Base-by-base conservation (phyloP, 2,329 filamentous ascomycete genomes). In the Epicoccum nigrum region DNA sequence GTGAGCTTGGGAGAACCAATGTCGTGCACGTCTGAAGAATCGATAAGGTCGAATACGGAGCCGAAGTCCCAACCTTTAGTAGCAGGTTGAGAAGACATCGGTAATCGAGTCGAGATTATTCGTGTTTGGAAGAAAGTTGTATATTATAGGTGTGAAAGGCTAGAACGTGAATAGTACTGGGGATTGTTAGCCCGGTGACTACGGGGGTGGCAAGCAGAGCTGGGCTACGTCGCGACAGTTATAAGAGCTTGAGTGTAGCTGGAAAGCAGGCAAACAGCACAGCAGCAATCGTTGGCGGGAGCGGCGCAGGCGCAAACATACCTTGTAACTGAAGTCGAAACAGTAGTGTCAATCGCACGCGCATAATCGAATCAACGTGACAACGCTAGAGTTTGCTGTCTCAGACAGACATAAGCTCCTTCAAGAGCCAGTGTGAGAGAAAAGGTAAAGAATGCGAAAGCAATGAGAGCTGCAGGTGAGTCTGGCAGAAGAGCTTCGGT, bases 11-110 rank as follows among this genome's bases (percentile, higher is more conserved):
- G 64, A 7, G 65, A 65, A 13, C 55, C 54, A 20, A 62, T 48
- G 34, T 65, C 45, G 31, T 63, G 58, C 28, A 54, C 47, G 40
- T 66, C 60, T 16, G 62, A 64, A 12, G 51, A 54, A 30, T 65
- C 66, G 58, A 77, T 70, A 30, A 80, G 68, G 30, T 76, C 70
- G 46, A 77, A 67, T 31, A 74, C 76, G n/a, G 75, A 69, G 50
- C 75, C 71, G 46, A 80, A 76, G 62, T 78, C 76, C 78, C 78
- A 80, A 34, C 73, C 67, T 47, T 70, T 71, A 45, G 70, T 66
- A 37, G 65, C 53, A 13, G 70, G 67, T 49, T 66, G 63, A 35
- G 67, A 67, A 55, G 68, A 69, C 71, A 74, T 74, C 48, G 49
- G 47, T 34, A 17, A 15, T 16, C 37, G 31, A 15, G 42, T 39